Evolutionary conservation across 2,329 filamentous ascomycete species (phyloP).

Genomic region (Fusarium palustre): DNA sequence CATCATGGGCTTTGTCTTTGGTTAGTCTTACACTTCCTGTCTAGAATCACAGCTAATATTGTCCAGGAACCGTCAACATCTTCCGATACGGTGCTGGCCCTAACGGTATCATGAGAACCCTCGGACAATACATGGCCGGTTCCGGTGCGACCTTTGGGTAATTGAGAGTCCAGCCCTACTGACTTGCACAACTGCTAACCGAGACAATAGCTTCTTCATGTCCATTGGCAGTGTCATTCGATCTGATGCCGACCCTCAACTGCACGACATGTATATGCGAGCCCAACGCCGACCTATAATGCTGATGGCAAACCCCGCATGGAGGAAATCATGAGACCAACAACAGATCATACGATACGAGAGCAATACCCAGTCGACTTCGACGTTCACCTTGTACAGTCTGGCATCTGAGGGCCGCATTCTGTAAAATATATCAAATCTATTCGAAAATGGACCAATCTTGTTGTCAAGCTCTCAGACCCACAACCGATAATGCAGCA

Average conservation of each 20-base stretch:
- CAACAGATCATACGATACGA: constrained; percentile 41
- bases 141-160: constrained; percentile 98
- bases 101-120: constrained; percentile 91
- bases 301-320: constrained; percentile 54
- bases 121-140: constrained; percentile 96
- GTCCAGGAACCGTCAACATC: constrained; percentile 86
- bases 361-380: constrained; percentile 44
- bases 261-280: constrained; percentile 79
- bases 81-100: constrained; percentile 94
- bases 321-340: constrained; percentile 49
- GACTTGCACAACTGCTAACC: constrained; percentile 35
- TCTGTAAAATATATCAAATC: constrained; percentile 48
- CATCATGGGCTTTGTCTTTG: constrained; percentile 98
- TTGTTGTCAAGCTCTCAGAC: constrained; percentile 23
- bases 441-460: constrained; percentile 37
- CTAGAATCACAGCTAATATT: constrained; percentile 12
- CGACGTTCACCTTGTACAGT: constrained; percentile 45
- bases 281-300: constrained; percentile 81
- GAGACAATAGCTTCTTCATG: constrained; percentile 84
- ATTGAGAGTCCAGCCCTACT: constrained; percentile 8
- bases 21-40: constrained; percentile 61
- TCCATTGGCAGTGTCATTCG: constrained; percentile 97
- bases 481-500: constrained; percentile 26
- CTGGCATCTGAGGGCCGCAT: constrained; percentile 41
- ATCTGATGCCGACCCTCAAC: constrained; percentile 84